Conservation (phyloP, 148 eudicot species). For the Persicaria tinctoria region DNA sequence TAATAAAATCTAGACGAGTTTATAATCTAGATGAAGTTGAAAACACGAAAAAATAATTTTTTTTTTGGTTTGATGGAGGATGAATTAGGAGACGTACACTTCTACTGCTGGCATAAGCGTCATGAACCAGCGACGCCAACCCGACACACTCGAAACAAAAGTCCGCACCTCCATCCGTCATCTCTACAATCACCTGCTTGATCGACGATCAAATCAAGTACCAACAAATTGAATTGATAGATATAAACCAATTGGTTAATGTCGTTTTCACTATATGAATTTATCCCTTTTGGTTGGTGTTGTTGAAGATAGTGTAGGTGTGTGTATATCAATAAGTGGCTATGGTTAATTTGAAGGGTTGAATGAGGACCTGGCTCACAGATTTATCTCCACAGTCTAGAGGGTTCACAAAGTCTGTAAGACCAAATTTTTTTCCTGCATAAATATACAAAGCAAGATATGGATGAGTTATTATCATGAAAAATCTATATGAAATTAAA, state of each 20-base stretch:
- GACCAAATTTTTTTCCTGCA: conserved; percentile 62
- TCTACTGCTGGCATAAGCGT: conserved; percentile 59
- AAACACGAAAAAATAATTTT: not conserved
- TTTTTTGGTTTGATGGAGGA: not conserved
- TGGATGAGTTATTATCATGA: no score
- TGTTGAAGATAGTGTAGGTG: no score
- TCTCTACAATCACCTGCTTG: conserved; percentile 51
- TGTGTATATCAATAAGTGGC: no score
- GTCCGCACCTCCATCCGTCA: conserved; percentile 76
- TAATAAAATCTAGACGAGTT: not conserved
- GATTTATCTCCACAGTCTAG: conserved; percentile 41
- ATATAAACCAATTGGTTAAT: not conserved
- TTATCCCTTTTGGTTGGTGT: no score
- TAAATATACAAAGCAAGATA: not conserved
- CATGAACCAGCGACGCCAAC: conserved; percentile 47
- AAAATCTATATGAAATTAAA: no score
- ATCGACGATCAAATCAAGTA: not conserved
- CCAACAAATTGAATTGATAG: not conserved
- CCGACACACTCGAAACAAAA: conserved; percentile 83
- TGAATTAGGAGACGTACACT: conserved; percentile 25
- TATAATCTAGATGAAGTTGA: not conserved
- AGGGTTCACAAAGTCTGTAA: conserved; percentile 63
- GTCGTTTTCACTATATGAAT: no score
- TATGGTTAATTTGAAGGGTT: no score
- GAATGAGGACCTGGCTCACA: conserved; percentile 47